Conservation (phyloP, 2,329 filamentous ascomycete genomes). For the Diaporthe citri region DNA sequence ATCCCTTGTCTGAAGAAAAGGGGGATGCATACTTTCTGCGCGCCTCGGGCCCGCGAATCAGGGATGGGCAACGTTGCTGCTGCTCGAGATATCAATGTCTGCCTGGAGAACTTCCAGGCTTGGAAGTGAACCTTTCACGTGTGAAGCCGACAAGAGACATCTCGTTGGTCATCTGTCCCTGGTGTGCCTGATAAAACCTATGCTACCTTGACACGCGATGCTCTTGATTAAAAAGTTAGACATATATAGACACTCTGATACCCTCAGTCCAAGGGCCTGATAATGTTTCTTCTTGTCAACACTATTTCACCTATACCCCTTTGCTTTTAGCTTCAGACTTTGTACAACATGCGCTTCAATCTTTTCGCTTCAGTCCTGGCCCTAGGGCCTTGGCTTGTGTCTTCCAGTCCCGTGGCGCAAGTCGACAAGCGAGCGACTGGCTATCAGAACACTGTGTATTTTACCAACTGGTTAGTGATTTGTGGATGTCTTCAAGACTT, state of each 20-base stretch:
- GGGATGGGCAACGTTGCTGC: slow-evolving; percentile 24
- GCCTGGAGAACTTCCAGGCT: background rate
- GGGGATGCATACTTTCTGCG: background rate
- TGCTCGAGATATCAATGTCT: slow-evolving; percentile 2
- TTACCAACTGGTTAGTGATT: slow-evolving; percentile 61
- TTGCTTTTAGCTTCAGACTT: background rate
- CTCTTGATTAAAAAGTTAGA: slow-evolving; percentile 9
- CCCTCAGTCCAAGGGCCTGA: background rate
- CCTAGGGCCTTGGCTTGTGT: slow-evolving; percentile 3
- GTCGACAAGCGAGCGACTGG: slow-evolving; percentile 39
- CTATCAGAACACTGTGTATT: slow-evolving; percentile 61
- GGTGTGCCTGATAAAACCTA: slow-evolving; percentile 8
- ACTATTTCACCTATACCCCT: background rate
- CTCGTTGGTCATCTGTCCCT: slow-evolving; percentile 6
- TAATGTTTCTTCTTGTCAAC: background rate
- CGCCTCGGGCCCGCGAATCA: background rate
- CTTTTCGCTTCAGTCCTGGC: slow-evolving; percentile 1
- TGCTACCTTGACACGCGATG: slow-evolving; percentile 19
- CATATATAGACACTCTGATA: slow-evolving; percentile 1
- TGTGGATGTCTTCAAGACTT: background rate
- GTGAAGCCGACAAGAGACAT: slow-evolving; percentile 17
- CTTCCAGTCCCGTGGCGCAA: slow-evolving; percentile 21
- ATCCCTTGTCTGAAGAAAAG: background rate
- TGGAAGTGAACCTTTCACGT: slow-evolving; percentile 18
- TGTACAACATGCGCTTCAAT: slow-evolving; percentile 19